These are phyloP conservation scores for Aspergillus sp. DNA, from an alignment of 2,329 filamentous ascomycete genomes.

Conservation along the genomic window DNA sequence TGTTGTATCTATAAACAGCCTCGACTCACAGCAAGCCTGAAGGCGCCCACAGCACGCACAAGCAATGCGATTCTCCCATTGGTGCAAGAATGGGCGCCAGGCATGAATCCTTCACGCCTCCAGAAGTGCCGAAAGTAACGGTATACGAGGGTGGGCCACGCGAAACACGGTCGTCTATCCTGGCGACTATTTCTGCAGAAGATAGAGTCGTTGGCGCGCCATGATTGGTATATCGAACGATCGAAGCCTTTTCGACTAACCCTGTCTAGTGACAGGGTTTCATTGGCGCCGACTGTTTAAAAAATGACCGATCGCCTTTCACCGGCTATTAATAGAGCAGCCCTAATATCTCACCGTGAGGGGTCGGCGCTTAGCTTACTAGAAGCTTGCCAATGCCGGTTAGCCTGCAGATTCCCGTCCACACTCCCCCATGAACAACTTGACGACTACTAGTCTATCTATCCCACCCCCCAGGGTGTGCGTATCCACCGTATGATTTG, in stretches of 20 bases:
- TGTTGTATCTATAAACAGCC: constrained; percentile 31
- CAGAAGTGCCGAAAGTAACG: background rate
- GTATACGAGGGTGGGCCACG: constrained; percentile 24
- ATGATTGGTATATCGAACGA: constrained; percentile 17
- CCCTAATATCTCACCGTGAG: constrained; percentile 9
- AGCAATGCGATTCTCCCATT: constrained; percentile 23
- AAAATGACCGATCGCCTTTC: background rate
- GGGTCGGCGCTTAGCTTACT: constrained; percentile 11
- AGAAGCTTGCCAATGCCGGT: constrained; percentile 10
- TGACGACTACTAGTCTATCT: background rate
- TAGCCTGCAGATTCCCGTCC: constrained; percentile 9
- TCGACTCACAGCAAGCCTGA: constrained; percentile 26
- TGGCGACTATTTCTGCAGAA: constrained; percentile 22
- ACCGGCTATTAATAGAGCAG: constrained; percentile 3
- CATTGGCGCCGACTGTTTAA: constrained; percentile 1
- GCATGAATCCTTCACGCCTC: constrained; percentile 17
- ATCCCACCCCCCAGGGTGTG: too few relatives aligned
- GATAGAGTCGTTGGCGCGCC: background rate
- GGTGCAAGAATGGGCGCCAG: constrained; percentile 26
- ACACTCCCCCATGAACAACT: background rate
- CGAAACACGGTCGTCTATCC: constrained; percentile 27
- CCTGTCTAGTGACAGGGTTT: background rate
- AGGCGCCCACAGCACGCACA: constrained; percentile 27
- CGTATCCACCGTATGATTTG: background rate
- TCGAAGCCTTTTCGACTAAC: background rate